These are phyloP conservation scores for Gonapodya prolifera DNA, from an alignment of 192 early-diverging fungal species.

Conservation along the genomic window DNA sequence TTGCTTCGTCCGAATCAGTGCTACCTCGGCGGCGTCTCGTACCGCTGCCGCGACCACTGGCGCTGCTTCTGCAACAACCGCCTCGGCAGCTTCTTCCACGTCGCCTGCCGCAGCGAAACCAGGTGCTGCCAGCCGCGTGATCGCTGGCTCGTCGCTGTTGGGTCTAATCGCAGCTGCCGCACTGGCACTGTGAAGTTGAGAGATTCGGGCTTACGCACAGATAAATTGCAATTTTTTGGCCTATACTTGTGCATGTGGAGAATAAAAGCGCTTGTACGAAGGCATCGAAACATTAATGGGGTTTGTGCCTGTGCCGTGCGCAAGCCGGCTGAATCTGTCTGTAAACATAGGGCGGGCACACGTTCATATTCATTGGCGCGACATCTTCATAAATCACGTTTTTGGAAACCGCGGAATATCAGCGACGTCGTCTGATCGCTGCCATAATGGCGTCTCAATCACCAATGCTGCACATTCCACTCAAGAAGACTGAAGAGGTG, in stretches of 20 bases:
- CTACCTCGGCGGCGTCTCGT: neutral
- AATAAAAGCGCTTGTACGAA: too few species aligned
- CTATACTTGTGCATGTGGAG: too few species aligned
- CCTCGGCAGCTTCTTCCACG: neutral
- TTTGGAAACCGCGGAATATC: too few species aligned
- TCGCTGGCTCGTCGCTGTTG: neutral
- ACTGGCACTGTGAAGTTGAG: neutral
- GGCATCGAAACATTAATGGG: too few species aligned
- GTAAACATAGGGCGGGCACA: too few species aligned
- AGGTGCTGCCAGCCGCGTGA: neutral
- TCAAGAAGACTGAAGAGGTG: slow-evolving; percentile 81
- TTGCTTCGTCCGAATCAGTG: neutral
- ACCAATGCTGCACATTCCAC: slow-evolving; percentile 37
- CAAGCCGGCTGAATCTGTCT: too few species aligned
- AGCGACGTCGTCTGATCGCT: too few species aligned
- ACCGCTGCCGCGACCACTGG: neutral
- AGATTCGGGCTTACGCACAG: too few species aligned
- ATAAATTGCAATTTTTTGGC: too few species aligned
- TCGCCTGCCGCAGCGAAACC: neutral
- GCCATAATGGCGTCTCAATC: slow-evolving; percentile 10
- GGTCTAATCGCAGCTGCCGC: neutral
- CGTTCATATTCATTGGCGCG: too few species aligned
- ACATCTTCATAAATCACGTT: too few species aligned
- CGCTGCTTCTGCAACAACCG: neutral
- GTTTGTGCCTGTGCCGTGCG: too few species aligned